Percentiles rank a stretch among this genome's conserved stretches.
These are phyloP conservation scores for Huntiella omanensis DNA, from an alignment of 2,329 filamentous ascomycete species.

Conservation along the genomic window DNA sequence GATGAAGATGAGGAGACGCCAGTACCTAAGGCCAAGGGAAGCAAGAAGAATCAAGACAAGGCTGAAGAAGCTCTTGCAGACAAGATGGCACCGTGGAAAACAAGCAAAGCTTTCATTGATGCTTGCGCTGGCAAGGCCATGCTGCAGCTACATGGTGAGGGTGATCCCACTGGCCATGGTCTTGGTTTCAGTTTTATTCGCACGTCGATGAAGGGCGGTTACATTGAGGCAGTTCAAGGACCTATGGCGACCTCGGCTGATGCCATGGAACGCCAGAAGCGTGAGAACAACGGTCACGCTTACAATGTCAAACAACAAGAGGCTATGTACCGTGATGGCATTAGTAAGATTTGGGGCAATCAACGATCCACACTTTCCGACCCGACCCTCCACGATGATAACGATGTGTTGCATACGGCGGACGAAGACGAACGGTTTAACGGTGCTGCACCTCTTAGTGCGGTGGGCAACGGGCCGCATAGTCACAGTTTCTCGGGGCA, in stretches of 20 bases:
- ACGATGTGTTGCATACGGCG: slow-evolving; percentile 37
- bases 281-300: slow-evolving; percentile 80
- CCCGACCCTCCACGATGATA: slow-evolving; percentile 45
- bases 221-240: slow-evolving; percentile 58
- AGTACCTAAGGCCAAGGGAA: slow-evolving; percentile 17
- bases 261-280: slow-evolving; percentile 70
- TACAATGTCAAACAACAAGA: slow-evolving; percentile 97
- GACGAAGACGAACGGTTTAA: slow-evolving; percentile 54
- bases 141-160: slow-evolving; percentile 84
- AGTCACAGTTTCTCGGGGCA: slow-evolving; percentile 41
- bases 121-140: slow-evolving; percentile 91
- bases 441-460: slow-evolving; percentile 16
- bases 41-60: slow-evolving; percentile 28
- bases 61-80: slow-evolving; percentile 59
- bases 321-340: slow-evolving; percentile 76
- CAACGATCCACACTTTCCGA: slow-evolving; percentile 67
- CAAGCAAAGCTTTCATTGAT: slow-evolving; percentile 89
- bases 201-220: slow-evolving; percentile 97
- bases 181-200: slow-evolving; percentile 95
- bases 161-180: slow-evolving; percentile 83
- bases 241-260: slow-evolving; percentile 53
- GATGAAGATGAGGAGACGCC: slow-evolving; percentile 23
- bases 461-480: neutral
- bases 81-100: slow-evolving; percentile 88
- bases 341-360: slow-evolving; percentile 78